Conservation (phyloP, 306 rosid genomes). For the Prunus mira region DNA sequence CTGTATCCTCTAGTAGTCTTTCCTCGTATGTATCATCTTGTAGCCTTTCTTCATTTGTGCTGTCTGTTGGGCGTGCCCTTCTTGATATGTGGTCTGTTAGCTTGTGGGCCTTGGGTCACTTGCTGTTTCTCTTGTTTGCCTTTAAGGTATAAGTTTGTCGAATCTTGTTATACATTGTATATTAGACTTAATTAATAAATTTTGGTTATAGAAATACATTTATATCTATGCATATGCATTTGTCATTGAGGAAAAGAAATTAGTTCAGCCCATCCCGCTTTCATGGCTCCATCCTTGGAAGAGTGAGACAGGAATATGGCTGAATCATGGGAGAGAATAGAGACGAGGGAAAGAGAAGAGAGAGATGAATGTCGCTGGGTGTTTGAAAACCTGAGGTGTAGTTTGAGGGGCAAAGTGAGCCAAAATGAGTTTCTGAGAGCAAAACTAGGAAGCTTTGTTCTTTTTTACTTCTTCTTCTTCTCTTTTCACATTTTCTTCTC, state of each 20-base stretch:
- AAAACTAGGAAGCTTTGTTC: background rate
- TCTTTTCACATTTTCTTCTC: background rate
- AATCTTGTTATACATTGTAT: background rate
- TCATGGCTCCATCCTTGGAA: background rate
- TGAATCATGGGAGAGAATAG: background rate
- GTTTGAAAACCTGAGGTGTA: background rate
- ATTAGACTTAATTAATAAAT: background rate
- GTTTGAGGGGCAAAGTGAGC: background rate
- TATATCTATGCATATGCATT: background rate
- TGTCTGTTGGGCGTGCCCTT: background rate
- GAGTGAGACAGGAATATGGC: background rate
- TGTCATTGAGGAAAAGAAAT: background rate
- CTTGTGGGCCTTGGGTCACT: background rate
- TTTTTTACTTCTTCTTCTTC: background rate
- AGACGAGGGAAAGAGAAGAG: background rate
- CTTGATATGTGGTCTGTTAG: background rate
- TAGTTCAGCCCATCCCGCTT: background rate
- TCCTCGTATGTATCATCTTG: background rate
- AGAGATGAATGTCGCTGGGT: background rate
- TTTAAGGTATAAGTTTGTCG: background rate
- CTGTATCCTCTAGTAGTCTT: background rate
- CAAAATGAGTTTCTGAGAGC: background rate
- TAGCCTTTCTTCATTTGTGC: background rate
- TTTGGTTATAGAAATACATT: background rate
- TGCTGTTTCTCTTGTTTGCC: background rate